phyloP scores from a whole-genome alignment of 2,329 filamentous ascomycete genomes.

The Phaeoacremonium minimum region DNA sequence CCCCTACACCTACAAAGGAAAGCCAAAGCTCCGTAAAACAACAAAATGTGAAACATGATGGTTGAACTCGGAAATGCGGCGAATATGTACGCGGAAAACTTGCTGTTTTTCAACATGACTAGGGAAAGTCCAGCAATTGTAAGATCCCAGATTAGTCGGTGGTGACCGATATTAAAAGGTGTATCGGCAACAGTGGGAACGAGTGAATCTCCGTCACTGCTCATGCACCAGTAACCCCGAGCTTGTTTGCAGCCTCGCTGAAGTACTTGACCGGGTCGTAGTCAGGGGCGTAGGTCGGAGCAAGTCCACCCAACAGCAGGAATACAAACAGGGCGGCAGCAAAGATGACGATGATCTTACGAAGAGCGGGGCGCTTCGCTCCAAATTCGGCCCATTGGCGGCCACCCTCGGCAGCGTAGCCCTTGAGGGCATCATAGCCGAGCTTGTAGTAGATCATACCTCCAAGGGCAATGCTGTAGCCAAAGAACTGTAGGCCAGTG shows the following conservation, averaged over 20 bases:
- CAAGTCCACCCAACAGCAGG: conserved; percentile 64
- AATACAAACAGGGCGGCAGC: conserved; percentile 61
- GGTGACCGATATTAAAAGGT: too few species aligned
- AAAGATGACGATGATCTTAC: conserved; percentile 71
- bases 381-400: conserved; percentile 87
- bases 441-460: conserved; percentile 87
- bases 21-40: conserved; percentile 3
- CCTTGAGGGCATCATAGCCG: conserved; percentile 76
- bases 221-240: conserved; percentile 30
- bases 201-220: too few species aligned
- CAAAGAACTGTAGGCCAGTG: conserved; percentile 73
- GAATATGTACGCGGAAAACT: conserved; percentile 9
- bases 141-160: too few species aligned
- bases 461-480: conserved; percentile 73
- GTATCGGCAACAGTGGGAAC: too few species aligned
- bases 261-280: conserved; percentile 43
- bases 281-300: conserved; percentile 53
- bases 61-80: conserved; percentile 1
- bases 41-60: conserved; percentile 4
- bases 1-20: too few species aligned
- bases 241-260: conserved; percentile 42
- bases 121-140: too few species aligned
- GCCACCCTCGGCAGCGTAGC: conserved; percentile 66
- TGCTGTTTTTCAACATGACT: too few species aligned
- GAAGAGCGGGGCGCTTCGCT: conserved; percentile 67